These are phyloP conservation scores for Daedaleopsis sinensis DNA, from an alignment of 768 basidiomycete genomes.

Conservation along the genomic window DNA sequence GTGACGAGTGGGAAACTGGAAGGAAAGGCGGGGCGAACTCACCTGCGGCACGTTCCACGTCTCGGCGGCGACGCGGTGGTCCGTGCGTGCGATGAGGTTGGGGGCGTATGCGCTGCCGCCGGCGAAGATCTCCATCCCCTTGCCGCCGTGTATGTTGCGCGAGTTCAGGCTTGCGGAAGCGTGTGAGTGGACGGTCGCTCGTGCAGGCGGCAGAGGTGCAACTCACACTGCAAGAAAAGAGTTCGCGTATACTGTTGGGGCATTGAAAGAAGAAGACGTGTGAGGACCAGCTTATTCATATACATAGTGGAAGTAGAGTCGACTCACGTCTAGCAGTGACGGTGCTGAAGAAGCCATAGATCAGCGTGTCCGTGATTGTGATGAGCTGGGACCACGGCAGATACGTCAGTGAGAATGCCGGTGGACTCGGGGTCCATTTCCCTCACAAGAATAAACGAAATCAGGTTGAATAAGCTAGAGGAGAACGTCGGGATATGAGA, in stretches of 20 bases:
- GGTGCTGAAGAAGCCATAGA: slow-evolving; percentile 1
- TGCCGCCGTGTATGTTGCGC: neutral
- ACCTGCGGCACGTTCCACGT: slow-evolving; percentile 2
- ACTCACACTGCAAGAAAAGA: slow-evolving; percentile 3
- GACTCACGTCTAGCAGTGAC: neutral
- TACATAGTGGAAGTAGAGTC: no score
- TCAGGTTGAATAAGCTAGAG: neutral
- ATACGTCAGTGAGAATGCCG: no score
- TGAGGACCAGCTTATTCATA: no score
- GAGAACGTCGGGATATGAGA: neutral
- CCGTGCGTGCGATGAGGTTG: neutral
- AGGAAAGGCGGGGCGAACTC: no score
- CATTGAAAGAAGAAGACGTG: neutral
- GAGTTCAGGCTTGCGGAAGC: neutral
- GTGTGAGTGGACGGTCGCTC: neutral
- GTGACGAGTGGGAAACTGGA: no score
- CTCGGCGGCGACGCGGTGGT: neutral
- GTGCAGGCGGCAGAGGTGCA: neutral
- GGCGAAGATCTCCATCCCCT: neutral
- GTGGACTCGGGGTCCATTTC: no score
- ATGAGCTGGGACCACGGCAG: neutral
- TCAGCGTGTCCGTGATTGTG: neutral
- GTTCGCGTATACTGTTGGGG: neutral
- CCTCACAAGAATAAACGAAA: neutral
- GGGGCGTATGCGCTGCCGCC: neutral